Percentiles rank a stretch among this genome's conserved stretches.
These are phyloP conservation scores for Phyllosticta capitalensis DNA, from an alignment of 2,329 filamentous ascomycete genomes.

Conservation along the genomic window DNA sequence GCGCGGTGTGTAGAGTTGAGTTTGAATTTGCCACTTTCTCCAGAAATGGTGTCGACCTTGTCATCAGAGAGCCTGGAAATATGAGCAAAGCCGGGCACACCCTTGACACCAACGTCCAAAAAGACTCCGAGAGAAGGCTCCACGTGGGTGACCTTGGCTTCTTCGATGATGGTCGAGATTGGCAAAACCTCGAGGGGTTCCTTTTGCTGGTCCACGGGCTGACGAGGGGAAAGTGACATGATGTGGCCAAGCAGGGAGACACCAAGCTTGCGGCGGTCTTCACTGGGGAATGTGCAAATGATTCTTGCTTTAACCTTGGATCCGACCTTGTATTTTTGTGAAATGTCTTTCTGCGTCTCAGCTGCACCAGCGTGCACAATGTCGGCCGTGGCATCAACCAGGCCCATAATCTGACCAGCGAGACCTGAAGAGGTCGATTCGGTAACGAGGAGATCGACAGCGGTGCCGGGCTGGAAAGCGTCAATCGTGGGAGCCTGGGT, in stretches of 20 bases:
- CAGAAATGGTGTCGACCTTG: slow-evolving; percentile 74
- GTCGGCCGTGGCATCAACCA: slow-evolving; percentile 84
- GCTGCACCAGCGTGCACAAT: slow-evolving; percentile 77
- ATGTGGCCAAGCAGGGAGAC: slow-evolving; percentile 85
- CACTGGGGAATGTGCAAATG: slow-evolving; percentile 74
- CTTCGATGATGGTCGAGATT: slow-evolving; percentile 65
- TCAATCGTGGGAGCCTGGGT: slow-evolving; percentile 77
- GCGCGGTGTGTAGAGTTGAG: slow-evolving; percentile 69
- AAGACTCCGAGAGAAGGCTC: slow-evolving; percentile 75
- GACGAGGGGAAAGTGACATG: slow-evolving; percentile 47
- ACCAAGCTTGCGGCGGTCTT: slow-evolving; percentile 73
- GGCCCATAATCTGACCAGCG: slow-evolving; percentile 81
- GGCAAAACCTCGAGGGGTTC: slow-evolving; percentile 53
- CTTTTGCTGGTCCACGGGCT: slow-evolving; percentile 23
- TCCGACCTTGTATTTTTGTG: slow-evolving; percentile 71
- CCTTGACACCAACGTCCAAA: slow-evolving; percentile 57
- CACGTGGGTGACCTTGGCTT: slow-evolving; percentile 70
- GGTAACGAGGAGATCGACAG: slow-evolving; percentile 73
- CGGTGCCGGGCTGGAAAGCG: slow-evolving; percentile 83
- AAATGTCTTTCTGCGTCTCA: slow-evolving; percentile 58
- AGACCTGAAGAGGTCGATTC: slow-evolving; percentile 68
- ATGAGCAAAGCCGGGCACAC: slow-evolving; percentile 79
- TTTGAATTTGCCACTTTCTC: slow-evolving; percentile 68
- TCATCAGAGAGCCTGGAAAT: slow-evolving; percentile 87
- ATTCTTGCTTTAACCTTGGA: slow-evolving; percentile 78